These are phyloP conservation scores for Blakeslea trispora DNA, from an alignment of 371 early-diverging fungal species.

Conservation along the genomic window DNA sequence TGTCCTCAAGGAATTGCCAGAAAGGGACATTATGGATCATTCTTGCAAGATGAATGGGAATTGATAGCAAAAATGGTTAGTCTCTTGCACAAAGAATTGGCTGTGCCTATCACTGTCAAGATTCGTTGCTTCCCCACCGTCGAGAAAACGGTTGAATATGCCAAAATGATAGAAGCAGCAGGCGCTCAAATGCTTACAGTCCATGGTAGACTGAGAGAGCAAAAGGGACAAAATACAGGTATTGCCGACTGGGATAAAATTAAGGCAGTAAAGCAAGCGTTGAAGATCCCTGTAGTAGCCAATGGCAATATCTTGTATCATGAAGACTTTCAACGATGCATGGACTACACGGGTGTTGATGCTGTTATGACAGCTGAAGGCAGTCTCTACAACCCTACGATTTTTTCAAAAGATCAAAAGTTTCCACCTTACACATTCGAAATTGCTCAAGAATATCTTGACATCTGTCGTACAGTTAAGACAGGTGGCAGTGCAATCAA, in stretches of 20 bases:
- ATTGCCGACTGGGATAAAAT: conserved; percentile 98
- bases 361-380: conserved; percentile 98
- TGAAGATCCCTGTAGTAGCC: conserved; percentile 93
- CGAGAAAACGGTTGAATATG: conserved; percentile 93
- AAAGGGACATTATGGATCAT: conserved; percentile 96
- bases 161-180: conserved; percentile 95
- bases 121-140: conserved; percentile 93
- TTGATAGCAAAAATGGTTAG: conserved; percentile 77
- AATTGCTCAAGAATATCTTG: conserved; percentile 85
- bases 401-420: conserved; percentile 57
- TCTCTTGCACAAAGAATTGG: conserved; percentile 77
- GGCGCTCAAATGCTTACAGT: conserved; percentile 95
- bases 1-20: conserved; percentile 97
- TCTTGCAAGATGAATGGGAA: conserved; percentile 96
- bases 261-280: conserved; percentile 83
- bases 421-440: conserved; percentile 68
- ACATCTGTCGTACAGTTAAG: conserved; percentile 64
- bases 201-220: conserved; percentile 96
- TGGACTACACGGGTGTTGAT: conserved; percentile 90
- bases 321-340: conserved; percentile 87
- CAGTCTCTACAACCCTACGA: conserved; percentile 90
- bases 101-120: conserved; percentile 98
- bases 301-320: conserved; percentile 97
- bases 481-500: conserved; percentile 70
- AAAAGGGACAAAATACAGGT: conserved; percentile 96